Conservation (phyloP, 768 basidiomycete genomes). For the Tylopilus vinaceipallidus region DNA sequence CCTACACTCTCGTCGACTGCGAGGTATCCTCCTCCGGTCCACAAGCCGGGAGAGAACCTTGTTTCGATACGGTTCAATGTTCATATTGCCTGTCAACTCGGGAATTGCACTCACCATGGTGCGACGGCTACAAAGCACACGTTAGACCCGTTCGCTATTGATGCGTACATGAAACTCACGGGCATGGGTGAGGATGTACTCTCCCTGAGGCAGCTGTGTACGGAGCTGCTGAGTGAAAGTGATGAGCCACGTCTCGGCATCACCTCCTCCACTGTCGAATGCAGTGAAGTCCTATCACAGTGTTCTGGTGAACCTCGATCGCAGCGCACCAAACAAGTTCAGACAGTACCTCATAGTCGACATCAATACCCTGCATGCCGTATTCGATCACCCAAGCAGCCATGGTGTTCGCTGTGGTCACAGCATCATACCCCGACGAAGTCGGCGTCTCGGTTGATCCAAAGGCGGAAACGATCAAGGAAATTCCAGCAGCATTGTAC, state of each 20-base stretch:
- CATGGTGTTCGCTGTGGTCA: constrained; percentile 40
- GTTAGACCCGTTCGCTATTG: not conserved
- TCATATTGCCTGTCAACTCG: too few relatives aligned
- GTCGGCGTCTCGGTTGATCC: constrained; percentile 45
- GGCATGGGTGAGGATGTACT: constrained; percentile 36
- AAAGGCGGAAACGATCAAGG: constrained; percentile 55
- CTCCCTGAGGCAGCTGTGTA: constrained; percentile 29
- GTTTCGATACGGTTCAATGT: not conserved
- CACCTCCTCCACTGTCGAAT: constrained; percentile 36
- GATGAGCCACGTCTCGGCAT: constrained; percentile 36
- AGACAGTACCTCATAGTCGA: constrained; percentile 48
- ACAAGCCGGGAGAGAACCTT: constrained; percentile 23
- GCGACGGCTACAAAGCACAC: constrained; percentile 14
- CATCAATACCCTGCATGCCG: constrained; percentile 47
- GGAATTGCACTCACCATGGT: constrained; percentile 16
- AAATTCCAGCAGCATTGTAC: constrained; percentile 54
- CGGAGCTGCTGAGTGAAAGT: constrained; percentile 35
- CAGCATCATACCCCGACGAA: constrained; percentile 38
- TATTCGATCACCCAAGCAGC: constrained; percentile 48
- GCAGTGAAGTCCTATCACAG: constrained; percentile 33
- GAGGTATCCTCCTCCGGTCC: constrained; percentile 38
- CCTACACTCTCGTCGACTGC: constrained; percentile 38
- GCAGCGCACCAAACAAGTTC: not conserved
- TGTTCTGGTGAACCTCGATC: not conserved
- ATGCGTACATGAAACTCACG: constrained; percentile 23